Evolutionary conservation across 352 stramenopile species (phyloP).

Genomic region (Globisporangium perplexum): DNA sequence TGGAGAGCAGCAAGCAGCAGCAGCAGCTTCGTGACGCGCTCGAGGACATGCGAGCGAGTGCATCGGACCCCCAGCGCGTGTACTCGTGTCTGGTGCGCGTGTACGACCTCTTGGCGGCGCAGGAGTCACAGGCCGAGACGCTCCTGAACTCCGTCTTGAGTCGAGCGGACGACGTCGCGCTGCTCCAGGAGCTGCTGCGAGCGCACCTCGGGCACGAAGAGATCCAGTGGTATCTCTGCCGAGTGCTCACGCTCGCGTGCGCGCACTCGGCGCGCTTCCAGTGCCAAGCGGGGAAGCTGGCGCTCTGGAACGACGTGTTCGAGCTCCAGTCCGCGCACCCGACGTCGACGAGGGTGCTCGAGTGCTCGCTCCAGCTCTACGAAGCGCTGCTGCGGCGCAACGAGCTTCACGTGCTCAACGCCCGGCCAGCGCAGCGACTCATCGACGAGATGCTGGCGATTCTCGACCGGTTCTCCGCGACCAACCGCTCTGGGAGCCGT

Average conservation of each 20-base stretch:
- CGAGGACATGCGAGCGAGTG: slow-evolving; percentile 12
- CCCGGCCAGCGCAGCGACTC: slow-evolving; percentile 2
- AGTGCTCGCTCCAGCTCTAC: slow-evolving; percentile 22
- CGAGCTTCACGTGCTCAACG: slow-evolving; percentile 25
- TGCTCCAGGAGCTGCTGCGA: slow-evolving; percentile 15
- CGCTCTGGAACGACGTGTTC: slow-evolving; percentile 28
- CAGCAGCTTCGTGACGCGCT: slow-evolving; percentile 15
- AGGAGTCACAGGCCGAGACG: slow-evolving; percentile 6
- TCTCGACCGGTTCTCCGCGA: slow-evolving; percentile 11
- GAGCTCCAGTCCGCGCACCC: slow-evolving; percentile 20
- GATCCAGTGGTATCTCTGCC: slow-evolving; percentile 27
- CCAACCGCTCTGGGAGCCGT: neutral
- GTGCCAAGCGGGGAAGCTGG: slow-evolving; percentile 22
- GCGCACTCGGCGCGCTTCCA: slow-evolving; percentile 30
- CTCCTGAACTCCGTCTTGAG: slow-evolving; percentile 17
- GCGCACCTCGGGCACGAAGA: slow-evolving; percentile 31
- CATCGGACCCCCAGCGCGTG: slow-evolving; percentile 20
- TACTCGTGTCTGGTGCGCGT: slow-evolving; percentile 22
- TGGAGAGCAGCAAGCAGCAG: slow-evolving; percentile 15
- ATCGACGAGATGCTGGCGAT: slow-evolving; percentile 18
- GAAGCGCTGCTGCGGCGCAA: slow-evolving; percentile 22
- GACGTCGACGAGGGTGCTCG: slow-evolving; percentile 26
- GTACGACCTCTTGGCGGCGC: slow-evolving; percentile 12
- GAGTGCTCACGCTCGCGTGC: slow-evolving; percentile 18
- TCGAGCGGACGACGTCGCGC: slow-evolving; percentile 9